Conservation (phyloP, 768 basidiomycete genomes). For the Tubosaeta brunneosetosa region DNA sequence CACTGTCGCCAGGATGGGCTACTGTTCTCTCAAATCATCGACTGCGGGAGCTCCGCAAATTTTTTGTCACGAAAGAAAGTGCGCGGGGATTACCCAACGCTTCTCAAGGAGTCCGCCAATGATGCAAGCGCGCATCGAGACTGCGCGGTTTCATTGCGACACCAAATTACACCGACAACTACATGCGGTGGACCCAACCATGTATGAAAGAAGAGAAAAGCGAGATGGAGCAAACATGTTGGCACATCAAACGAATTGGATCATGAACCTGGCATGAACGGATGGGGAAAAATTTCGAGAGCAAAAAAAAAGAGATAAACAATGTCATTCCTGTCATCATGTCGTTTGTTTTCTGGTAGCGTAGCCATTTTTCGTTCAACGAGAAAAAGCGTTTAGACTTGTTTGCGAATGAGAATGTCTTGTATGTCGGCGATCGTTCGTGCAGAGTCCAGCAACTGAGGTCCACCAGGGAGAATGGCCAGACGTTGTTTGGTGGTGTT, state of each 20-base stretch:
- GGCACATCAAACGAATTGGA: neutral
- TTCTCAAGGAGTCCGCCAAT: too few species aligned
- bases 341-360: neutral
- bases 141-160: neutral
- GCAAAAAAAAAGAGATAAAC: conserved; percentile 1
- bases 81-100: too few species aligned
- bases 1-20: too few species aligned
- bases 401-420: conserved; percentile 55
- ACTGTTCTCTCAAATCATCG: too few species aligned
- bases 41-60: too few species aligned
- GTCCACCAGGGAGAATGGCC: conserved; percentile 68
- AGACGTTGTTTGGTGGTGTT: conserved; percentile 78
- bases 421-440: conserved; percentile 72
- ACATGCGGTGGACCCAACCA: conserved; percentile 14
- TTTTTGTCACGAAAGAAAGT: too few species aligned
- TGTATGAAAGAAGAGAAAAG: neutral
- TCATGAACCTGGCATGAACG: conserved; percentile 28
- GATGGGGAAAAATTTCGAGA: neutral
- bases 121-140: neutral
- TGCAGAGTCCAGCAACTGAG: conserved; percentile 61
- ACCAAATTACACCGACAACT: conserved; percentile 16
- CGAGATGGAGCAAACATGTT: conserved; percentile 11
- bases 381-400: conserved; percentile 12
- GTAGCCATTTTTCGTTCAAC: conserved; percentile 2
- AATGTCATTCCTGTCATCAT: neutral